Conservation (phyloP, 352 stramenopile species). For the Phytophthora ramorum region DNA sequence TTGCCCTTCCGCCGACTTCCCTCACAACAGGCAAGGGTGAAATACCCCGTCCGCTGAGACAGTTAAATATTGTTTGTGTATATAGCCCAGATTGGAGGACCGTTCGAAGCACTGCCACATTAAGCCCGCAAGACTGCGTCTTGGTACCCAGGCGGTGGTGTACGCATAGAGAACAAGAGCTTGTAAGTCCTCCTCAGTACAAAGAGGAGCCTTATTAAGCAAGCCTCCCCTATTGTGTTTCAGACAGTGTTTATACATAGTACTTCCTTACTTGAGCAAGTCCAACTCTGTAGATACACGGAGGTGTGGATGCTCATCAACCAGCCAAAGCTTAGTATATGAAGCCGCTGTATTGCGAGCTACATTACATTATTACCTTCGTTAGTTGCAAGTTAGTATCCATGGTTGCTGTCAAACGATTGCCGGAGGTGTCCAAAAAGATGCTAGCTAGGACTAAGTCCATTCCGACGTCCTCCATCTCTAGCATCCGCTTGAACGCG, state of each 20-base stretch:
- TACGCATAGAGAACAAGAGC: conserved; percentile 18
- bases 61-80: conserved; percentile 32
- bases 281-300: conserved; percentile 9
- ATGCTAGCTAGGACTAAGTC: conserved; percentile 11
- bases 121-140: conserved; percentile 37
- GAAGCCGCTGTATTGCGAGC: conserved; percentile 12
- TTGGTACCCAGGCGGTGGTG: conserved; percentile 25
- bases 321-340: conserved; percentile 14
- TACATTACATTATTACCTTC: conserved; percentile 23
- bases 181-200: conserved; percentile 34
- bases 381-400: conserved; percentile 23
- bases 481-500: conserved; percentile 9
- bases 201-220: conserved; percentile 43
- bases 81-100: conserved; percentile 28
- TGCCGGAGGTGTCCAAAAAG: neutral
- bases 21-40: conserved; percentile 31
- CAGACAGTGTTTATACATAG: conserved; percentile 26
- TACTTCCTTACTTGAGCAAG: conserved; percentile 20
- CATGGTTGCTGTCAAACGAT: conserved; percentile 8
- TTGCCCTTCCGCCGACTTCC: conserved; percentile 41
- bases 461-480: conserved; percentile 2
- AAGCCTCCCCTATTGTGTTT: conserved; percentile 22
- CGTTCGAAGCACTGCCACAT: conserved; percentile 46
- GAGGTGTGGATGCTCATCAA: conserved; percentile 3
- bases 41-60: conserved; percentile 21